Evolutionary conservation across 75 land plant genomes (phyloP), one percentile per base, ranked within the genome.

Genomic region (Isoetes taiwanensis): DNA sequence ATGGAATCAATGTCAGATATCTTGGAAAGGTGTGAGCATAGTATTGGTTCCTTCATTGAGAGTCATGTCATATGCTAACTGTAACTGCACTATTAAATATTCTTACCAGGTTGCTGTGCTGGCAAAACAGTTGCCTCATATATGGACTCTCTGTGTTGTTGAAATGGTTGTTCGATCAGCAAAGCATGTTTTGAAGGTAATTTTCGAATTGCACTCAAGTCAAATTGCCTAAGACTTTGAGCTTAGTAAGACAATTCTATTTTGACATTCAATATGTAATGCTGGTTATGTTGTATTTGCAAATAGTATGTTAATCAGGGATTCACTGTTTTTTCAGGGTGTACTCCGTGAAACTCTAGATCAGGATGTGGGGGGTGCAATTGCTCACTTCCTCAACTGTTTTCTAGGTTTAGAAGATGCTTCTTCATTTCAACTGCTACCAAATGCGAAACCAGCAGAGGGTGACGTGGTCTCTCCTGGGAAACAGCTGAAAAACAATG

Each of bases 1-100:
- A 93, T 74, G 98, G 98, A 19, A 84, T 93, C 28, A 93, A 93
- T 63, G 43, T 88, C 43, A 87, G 98, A 20, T 93, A 93, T 54
- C 76, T 93, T 67, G 98, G 98, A 65, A 75, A 81, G 54, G 98
- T 93, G 72, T 58, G 74, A 20, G 24, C 34, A 11, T 2, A 10
- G n/a, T 38, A 34, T 32, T 38, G 19, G 12, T 20, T 23, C 9
- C 3, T 57, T 2, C 4, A 21, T 3, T 28, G 6, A 28, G 2
- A 53, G 4, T 53, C n/a, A 23, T 3, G 2, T 29, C 12, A 16
- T 19, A 16, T 48, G 20, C 19, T 14, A 14, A 48, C 52, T 48
- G 52, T 16, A 5, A 9, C n/a, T n/a, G 48, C 35, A 34, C 20
- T 16, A 35, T 58, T 58, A 1, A 28, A 11, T 27, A 9, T 62